phyloP scores from a whole-genome alignment of 23 red algal species.

The Cyanidiococcus yangmingshanensis region DNA sequence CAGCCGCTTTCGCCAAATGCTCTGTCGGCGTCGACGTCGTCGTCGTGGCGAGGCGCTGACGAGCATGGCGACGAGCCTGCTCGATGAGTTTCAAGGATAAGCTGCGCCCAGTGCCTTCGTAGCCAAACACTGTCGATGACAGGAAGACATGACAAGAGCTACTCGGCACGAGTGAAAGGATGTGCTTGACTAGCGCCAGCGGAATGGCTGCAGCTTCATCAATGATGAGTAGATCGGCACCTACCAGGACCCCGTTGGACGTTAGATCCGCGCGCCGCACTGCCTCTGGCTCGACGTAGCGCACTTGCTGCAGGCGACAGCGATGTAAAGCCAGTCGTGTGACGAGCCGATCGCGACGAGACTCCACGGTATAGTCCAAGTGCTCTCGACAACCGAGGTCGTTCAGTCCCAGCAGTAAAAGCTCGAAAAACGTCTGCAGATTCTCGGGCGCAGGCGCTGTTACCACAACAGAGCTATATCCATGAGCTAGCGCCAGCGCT shows the following conservation, averaged over 20 bases:
- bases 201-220: conserved; percentile 98
- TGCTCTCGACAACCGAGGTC: conserved; percentile 75
- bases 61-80: conserved; percentile 38
- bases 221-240: conserved; percentile 69
- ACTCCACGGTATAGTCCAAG: conserved; percentile 52
- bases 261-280: conserved; percentile 24
- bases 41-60: neutral
- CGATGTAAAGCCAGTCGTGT: neutral
- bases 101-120: conserved; percentile 90
- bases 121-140: conserved; percentile 77
- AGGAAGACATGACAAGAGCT: conserved; percentile 74
- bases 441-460: conserved; percentile 82
- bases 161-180: conserved; percentile 35
- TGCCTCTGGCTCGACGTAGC: conserved; percentile 66
- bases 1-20: neutral
- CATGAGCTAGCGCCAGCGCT: conserved; percentile 54
- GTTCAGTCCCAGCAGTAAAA: conserved; percentile 61
- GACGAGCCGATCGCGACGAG: neutral
- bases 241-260: conserved; percentile 17
- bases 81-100: conserved; percentile 88
- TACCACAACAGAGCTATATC: conserved; percentile 81
- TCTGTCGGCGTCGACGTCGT: neutral
- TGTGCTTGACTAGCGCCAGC: conserved; percentile 44
- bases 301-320: conserved; percentile 35
- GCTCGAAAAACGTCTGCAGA: conserved; percentile 69